phyloP scores from a whole-genome alignment of 495 filamentous ascomycete species.

The Penicillium simplicissimum region DNA sequence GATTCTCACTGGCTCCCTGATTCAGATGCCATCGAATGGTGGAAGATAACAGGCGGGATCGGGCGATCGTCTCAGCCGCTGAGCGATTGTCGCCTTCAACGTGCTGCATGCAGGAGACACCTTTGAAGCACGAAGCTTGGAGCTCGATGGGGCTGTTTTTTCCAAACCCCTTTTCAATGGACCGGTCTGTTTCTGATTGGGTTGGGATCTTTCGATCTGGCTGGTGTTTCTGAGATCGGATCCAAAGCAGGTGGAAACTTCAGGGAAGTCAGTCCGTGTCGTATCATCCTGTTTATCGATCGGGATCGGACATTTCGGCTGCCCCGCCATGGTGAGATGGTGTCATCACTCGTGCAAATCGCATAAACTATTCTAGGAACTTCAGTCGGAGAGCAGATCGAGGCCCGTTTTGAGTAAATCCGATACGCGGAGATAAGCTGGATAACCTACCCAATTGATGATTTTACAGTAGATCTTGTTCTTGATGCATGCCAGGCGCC shows the following conservation, averaged over 20 bases:
- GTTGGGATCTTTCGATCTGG: neutral
- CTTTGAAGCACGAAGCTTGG: neutral
- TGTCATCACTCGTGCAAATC: constrained; percentile 25
- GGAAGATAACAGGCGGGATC: constrained; percentile 25
- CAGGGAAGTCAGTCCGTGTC: neutral
- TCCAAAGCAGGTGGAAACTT: neutral
- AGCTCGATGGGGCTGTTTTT: neutral
- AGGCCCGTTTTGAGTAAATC: constrained; percentile 10
- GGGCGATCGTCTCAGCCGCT: constrained; percentile 22
- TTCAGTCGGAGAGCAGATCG: constrained; percentile 4
- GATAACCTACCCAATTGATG: neutral
- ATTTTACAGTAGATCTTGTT: neutral
- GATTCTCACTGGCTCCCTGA: neutral
- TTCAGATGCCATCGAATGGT: constrained; percentile 29
- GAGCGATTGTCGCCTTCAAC: neutral
- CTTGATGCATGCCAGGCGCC: neutral
- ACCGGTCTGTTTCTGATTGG: neutral
- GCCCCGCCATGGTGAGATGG: constrained; percentile 17
- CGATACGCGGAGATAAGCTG: constrained; percentile 4
- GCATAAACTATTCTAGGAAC: neutral
- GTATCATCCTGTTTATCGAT: neutral
- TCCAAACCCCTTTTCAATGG: neutral
- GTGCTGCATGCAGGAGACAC: neutral
- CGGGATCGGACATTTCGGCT: neutral
- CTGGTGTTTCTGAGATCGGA: too few relatives aligned